phyloP scores from a whole-genome alignment of 2,329 filamentous ascomycete genomes.

The Fusarium hostae region DNA sequence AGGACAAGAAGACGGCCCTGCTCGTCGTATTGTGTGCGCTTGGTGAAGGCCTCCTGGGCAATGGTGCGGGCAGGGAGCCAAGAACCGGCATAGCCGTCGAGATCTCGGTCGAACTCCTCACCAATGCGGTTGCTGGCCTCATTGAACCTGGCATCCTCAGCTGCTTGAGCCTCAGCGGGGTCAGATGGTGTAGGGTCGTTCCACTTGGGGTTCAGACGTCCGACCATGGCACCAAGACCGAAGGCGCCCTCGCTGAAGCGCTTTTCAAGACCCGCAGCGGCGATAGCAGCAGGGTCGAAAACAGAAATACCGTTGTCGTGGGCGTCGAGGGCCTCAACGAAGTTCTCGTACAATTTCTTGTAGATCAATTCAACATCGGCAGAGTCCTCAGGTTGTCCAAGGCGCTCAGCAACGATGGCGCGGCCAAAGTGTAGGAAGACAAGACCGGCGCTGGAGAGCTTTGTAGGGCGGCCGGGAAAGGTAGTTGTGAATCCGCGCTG shows the following conservation, averaged over 20 bases:
- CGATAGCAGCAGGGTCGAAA: conserved; percentile 78
- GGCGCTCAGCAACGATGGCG: conserved; percentile 75
- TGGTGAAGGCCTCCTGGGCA: conserved; percentile 79
- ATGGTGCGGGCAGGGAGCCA: conserved; percentile 91
- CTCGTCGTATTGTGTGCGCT: conserved; percentile 74
- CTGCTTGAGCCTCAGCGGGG: conserved; percentile 68
- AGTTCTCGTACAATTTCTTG: conserved; percentile 90
- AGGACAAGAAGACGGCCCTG: conserved; percentile 86
- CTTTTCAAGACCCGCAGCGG: conserved; percentile 79
- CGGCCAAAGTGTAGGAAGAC: conserved; percentile 97
- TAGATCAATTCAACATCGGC: conserved; percentile 80
- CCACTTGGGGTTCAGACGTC: conserved; percentile 81
- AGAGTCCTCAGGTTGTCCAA: conserved; percentile 66
- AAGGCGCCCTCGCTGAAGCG: conserved; percentile 86
- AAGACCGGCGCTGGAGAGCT: conserved; percentile 91
- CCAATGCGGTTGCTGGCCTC: conserved; percentile 85
- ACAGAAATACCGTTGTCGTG: conserved; percentile 94
- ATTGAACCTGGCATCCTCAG: conserved; percentile 84
- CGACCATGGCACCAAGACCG: conserved; percentile 84
- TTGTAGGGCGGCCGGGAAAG: conserved; percentile 86
- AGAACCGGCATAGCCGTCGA: conserved; percentile 77
- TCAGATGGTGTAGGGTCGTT: conserved; percentile 71
- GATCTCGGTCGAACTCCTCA: conserved; percentile 83
- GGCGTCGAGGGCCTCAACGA: conserved; percentile 95
- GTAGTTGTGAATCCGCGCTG: conserved; percentile 89